Evolutionary conservation across 1,284 basidiomycete species (phyloP).

Genomic region (Inonotus obliquus): DNA sequence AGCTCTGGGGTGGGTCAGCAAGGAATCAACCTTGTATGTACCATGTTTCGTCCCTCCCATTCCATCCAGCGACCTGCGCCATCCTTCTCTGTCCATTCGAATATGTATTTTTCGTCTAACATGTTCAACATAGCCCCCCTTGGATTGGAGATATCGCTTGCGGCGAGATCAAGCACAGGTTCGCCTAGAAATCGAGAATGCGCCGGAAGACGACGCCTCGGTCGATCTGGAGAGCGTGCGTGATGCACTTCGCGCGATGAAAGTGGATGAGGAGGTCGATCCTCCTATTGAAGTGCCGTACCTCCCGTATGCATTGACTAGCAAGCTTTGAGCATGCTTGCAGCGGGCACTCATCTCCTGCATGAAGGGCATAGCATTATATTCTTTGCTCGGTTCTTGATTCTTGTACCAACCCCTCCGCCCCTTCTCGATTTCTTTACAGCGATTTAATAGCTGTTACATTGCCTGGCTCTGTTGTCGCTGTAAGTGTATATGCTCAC

Average conservation of each 20-base stretch:
- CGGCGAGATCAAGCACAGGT: neutral
- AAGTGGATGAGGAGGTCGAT: neutral
- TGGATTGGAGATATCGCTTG: neutral
- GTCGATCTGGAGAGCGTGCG: neutral
- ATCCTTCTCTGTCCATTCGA: neutral
- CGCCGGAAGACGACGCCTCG: neutral
- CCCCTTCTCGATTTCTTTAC: no score
- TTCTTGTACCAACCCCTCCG: no score
- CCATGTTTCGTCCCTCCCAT: neutral
- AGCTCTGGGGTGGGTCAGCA: neutral
- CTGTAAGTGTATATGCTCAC: no score
- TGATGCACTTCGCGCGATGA: neutral
- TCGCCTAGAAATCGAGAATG: neutral
- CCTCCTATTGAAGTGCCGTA: neutral
- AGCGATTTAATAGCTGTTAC: no score
- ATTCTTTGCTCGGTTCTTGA: neutral
- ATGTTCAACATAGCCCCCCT: neutral
- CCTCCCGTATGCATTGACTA: neutral
- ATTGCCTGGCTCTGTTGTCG: no score
- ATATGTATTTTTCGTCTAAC: neutral
- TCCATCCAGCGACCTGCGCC: no score
- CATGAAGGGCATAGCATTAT: neutral
- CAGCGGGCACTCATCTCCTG: neutral
- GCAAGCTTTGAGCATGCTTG: neutral
- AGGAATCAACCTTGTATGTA: neutral